Evolutionary conservation across 257 asterid species (phyloP).

Genomic region (Capsicum pubescens): DNA sequence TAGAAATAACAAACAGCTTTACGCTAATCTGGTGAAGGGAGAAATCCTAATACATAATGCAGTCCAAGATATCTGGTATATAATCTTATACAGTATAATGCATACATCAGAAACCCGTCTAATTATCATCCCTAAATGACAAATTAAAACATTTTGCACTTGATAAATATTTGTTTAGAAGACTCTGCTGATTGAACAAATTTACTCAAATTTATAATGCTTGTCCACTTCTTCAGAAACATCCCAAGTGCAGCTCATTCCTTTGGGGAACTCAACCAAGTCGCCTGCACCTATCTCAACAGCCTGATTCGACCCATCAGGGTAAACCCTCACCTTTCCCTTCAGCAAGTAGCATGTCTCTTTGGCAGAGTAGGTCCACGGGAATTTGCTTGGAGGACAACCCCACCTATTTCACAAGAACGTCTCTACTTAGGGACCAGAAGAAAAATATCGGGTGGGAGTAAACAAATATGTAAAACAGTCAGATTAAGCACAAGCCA

Average conservation of each 20-base stretch:
- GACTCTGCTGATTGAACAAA: not conserved
- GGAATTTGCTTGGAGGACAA: constrained; percentile 55
- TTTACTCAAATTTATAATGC: constrained; percentile 50
- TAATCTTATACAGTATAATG: not conserved
- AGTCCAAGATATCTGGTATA: not conserved
- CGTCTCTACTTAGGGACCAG: not conserved
- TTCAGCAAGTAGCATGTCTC: constrained; percentile 52
- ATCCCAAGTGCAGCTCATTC: constrained; percentile 64
- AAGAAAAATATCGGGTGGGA: not conserved
- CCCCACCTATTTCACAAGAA: constrained; percentile 48
- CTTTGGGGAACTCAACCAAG: constrained; percentile 53
- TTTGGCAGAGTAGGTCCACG: constrained; percentile 56
- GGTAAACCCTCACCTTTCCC: constrained; percentile 55
- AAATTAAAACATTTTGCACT: not conserved
- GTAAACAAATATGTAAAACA: not conserved
- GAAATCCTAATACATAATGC: not conserved
- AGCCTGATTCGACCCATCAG: constrained; percentile 43
- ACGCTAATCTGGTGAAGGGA: not conserved
- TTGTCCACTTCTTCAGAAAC: constrained; percentile 55
- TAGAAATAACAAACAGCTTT: not conserved
- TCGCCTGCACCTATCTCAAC: constrained; percentile 55
- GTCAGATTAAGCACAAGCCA: not conserved
- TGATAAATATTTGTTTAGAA: not conserved
- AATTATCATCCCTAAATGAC: constrained; percentile 1
- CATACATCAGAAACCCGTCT: not conserved